Percentiles rank a stretch among this genome's conserved stretches.
Evolutionary conservation across 257 asterid genomes (phyloP).

Genomic region (Asclepias syriaca): DNA sequence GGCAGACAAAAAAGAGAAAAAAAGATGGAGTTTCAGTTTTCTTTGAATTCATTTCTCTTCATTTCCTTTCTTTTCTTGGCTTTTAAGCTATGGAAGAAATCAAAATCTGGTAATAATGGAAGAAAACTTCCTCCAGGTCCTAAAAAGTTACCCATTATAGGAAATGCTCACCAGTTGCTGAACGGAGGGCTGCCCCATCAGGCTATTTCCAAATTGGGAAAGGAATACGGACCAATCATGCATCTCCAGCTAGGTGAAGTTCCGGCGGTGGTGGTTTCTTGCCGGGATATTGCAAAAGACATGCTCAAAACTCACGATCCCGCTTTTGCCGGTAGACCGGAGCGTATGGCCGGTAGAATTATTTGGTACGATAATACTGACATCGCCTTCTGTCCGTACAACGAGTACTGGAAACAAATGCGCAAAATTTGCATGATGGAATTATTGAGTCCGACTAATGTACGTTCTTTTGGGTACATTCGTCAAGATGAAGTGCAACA

Average conservation of each 20-base stretch:
- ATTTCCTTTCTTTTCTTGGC: neutral
- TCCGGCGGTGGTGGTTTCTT: neutral
- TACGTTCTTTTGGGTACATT: neutral
- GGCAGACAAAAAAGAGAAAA: too few species aligned
- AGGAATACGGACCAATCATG: constrained; percentile 1
- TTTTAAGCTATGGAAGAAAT: neutral
- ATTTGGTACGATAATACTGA: neutral
- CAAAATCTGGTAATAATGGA: neutral
- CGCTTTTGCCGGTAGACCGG: neutral
- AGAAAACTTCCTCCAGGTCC: constrained; percentile 1
- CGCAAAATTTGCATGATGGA: neutral
- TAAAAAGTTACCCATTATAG: neutral
- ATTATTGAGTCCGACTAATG: neutral
- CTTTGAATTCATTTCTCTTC: neutral
- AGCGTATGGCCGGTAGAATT: neutral
- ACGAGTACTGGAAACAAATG: constrained; percentile 5
- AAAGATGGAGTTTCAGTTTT: neutral
- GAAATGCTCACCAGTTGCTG: neutral
- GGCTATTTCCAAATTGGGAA: neutral
- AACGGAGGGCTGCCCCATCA: neutral
- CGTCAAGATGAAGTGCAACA: neutral
- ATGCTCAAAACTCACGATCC: neutral
- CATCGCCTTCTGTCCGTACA: neutral
- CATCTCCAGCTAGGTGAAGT: constrained; percentile 4
- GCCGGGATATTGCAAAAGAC: neutral